Percentiles rank a stretch among this genome's conserved stretches.
Conservation (phyloP, 2,329 filamentous ascomycete genomes). For the Colletotrichum cuscutae region DNA sequence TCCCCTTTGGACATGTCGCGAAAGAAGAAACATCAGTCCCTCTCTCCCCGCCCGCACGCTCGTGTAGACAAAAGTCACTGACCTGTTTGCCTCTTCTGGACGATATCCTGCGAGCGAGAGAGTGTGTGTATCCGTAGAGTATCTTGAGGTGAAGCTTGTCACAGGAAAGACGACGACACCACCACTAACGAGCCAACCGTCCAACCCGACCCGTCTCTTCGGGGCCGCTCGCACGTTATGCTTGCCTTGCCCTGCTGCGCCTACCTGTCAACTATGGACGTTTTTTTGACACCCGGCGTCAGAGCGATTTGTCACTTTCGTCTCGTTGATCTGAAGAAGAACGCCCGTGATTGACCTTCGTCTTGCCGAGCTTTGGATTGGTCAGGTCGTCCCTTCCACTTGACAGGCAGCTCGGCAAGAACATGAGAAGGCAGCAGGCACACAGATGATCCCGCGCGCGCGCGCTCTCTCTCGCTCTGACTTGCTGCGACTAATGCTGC, state of each 20-base stretch:
- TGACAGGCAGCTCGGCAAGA: constrained; percentile 7
- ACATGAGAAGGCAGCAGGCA: constrained; percentile 9
- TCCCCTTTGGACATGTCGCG: constrained; percentile 20
- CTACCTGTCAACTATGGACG: constrained; percentile 25
- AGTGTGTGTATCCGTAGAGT: no score
- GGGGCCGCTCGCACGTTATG: neutral
- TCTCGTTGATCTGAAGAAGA: neutral
- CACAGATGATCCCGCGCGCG: neutral
- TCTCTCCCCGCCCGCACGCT: constrained; percentile 4
- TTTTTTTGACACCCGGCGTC: constrained; percentile 29
- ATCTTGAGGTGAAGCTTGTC: constrained; percentile 31
- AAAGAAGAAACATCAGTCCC: constrained; percentile 30
- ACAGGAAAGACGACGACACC: constrained; percentile 9
- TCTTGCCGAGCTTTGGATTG: constrained; percentile 23
- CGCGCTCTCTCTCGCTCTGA: neutral
- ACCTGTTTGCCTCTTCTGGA: constrained; percentile 29
- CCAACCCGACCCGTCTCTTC: neutral
- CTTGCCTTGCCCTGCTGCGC: neutral
- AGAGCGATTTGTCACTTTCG: constrained; percentile 20
- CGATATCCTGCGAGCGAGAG: constrained; percentile 24
- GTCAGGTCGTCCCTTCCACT: constrained; percentile 1
- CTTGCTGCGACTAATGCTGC: neutral
- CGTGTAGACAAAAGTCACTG: constrained; percentile 2
- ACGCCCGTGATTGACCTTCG: constrained; percentile 1
- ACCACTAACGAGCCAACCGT: neutral